These are phyloP conservation scores for Ogataea trehaloabstinens DNA, from an alignment of 805 yeast species.

Conservation along the genomic window DNA sequence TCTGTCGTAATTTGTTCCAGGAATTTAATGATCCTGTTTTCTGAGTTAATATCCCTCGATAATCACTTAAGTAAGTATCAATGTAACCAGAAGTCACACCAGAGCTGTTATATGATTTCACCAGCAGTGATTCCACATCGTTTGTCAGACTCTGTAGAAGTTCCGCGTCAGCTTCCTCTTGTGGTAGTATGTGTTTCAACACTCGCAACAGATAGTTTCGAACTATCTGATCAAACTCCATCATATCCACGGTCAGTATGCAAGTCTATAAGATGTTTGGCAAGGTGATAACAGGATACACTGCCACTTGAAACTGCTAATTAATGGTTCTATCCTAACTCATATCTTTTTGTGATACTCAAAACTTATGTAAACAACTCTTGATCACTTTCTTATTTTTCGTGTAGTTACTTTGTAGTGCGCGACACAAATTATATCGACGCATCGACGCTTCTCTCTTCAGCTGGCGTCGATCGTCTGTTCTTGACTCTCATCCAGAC, in stretches of 20 bases:
- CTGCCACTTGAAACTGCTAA: too few relatives aligned
- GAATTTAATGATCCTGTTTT: slow-evolving; percentile 5
- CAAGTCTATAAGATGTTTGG: too few relatives aligned
- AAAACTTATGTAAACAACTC: slow-evolving; percentile 1
- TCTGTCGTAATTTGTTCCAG: slow-evolving; percentile 21
- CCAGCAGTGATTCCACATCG: slow-evolving; percentile 13
- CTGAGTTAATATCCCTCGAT: slow-evolving; percentile 9
- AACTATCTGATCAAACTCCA: slow-evolving; percentile 24
- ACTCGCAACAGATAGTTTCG: slow-evolving; percentile 20
- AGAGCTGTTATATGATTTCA: slow-evolving; percentile 8
- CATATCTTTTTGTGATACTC: neutral
- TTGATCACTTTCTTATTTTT: too few relatives aligned
- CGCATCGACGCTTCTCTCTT: too few relatives aligned
- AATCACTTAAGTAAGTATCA: slow-evolving; percentile 5
- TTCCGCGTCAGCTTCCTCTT: slow-evolving; percentile 13
- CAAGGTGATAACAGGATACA: too few relatives aligned
- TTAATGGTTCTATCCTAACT: too few relatives aligned
- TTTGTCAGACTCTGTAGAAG: slow-evolving; percentile 9
- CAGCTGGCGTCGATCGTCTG: neutral
- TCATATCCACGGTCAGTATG: slow-evolving; percentile 1
- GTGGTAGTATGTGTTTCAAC: slow-evolving; percentile 14
- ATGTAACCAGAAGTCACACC: slow-evolving; percentile 4
- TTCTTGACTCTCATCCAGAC: slow-evolving; percentile 7
- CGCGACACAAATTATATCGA: too few relatives aligned
- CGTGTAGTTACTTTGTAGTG: too few relatives aligned